phyloP scores from a whole-genome alignment of 2,329 filamentous ascomycete species.

The Fusarium anthophilum region DNA sequence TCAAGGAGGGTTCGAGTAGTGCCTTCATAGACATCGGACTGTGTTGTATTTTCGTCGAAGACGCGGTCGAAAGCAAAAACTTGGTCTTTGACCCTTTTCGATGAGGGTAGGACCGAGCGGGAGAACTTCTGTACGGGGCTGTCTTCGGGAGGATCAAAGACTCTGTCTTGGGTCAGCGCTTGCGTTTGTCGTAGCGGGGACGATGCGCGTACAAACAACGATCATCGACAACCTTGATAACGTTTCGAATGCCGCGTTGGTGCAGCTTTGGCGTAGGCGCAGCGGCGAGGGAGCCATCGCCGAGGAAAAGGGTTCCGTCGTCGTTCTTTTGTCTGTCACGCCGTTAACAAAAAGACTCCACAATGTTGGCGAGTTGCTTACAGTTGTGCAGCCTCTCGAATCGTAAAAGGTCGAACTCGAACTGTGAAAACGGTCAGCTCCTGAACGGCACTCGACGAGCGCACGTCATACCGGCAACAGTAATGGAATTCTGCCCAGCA shows the following conservation, averaged over 20 bases:
- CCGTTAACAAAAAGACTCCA: conserved; percentile 13
- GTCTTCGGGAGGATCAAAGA: conserved; percentile 97
- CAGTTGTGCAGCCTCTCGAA: conserved; percentile 94
- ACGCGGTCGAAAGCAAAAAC: conserved; percentile 97
- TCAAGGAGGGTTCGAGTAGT: conserved; percentile 92
- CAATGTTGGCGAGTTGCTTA: conserved; percentile 48
- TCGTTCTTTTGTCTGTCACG: conserved; percentile 69
- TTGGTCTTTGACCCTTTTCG: conserved; percentile 96
- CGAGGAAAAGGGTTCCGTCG: conserved; percentile 91
- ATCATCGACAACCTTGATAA: conserved; percentile 97
- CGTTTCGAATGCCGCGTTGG: conserved; percentile 85
- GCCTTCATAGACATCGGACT: conserved; percentile 93
- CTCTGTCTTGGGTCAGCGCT: conserved; percentile 61
- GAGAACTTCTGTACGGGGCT: conserved; percentile 90
- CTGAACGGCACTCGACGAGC: background rate
- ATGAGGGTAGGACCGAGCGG: conserved; percentile 79
- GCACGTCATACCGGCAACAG: conserved; percentile 61
- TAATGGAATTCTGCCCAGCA: conserved; percentile 62
- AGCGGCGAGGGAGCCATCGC: conserved; percentile 93
- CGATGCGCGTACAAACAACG: conserved; percentile 81
- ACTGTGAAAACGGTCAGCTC: conserved; percentile 57
- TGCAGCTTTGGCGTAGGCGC: conserved; percentile 85
- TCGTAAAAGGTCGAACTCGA: conserved; percentile 78
- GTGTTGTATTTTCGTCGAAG: conserved; percentile 93
- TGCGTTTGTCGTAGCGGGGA: background rate